These are phyloP conservation scores for Vitis hybrid DNA, from an alignment of 177 flowering plant species.

Conservation along the genomic window DNA sequence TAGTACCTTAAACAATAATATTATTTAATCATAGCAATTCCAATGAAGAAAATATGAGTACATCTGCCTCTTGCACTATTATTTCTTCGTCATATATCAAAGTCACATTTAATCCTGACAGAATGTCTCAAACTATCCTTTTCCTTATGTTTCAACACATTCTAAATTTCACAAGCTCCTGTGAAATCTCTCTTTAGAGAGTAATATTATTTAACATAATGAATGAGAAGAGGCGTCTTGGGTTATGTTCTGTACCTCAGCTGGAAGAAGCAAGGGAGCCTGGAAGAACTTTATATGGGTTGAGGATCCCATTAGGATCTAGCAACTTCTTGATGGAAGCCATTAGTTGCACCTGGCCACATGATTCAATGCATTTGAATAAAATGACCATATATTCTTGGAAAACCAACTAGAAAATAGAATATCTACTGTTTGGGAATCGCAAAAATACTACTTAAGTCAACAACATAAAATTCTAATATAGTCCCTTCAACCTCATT, in stretches of 20 bases:
- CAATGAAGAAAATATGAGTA: too few species aligned
- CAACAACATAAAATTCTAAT: neutral
- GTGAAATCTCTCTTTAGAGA: neutral
- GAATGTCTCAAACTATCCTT: too few species aligned
- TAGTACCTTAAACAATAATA: too few species aligned
- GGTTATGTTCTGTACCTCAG: conserved; percentile 17
- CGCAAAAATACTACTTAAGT: neutral
- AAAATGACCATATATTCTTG: neutral
- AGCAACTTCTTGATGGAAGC: conserved; percentile 76
- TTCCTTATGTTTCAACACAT: too few species aligned
- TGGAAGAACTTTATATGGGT: conserved; percentile 96
- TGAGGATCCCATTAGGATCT: conserved; percentile 81
- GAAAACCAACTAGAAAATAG: neutral
- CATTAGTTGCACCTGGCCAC: conserved; percentile 81
- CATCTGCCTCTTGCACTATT: too few species aligned
- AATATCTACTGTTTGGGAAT: neutral
- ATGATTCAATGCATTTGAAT: neutral
- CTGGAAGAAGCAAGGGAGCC: conserved; percentile 22
- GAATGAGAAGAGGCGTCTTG: neutral
- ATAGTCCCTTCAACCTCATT: neutral
- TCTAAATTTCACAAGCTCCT: neutral
- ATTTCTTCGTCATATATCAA: too few species aligned
- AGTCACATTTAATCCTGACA: too few species aligned
- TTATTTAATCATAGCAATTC: too few species aligned
- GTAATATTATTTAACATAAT: neutral